Evolutionary conservation across 495 filamentous ascomycete species (phyloP).

Genomic region (Trypethelium eluteriae): DNA sequence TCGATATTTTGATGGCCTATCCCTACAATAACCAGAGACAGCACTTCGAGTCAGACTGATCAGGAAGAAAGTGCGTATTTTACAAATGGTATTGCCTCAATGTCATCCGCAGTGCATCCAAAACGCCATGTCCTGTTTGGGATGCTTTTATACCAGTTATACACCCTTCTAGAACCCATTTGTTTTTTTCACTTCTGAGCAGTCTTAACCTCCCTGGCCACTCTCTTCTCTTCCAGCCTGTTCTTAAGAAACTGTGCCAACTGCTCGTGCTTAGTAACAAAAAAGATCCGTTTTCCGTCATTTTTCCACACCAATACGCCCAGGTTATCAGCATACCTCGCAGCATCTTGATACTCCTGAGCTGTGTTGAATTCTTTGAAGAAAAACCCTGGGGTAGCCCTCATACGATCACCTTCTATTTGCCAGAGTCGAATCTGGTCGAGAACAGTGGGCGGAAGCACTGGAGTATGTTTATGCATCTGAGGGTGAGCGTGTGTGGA

Average conservation of each 20-base stretch:
- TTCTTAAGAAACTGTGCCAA: constrained; percentile 70
- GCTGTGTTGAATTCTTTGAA: constrained; percentile 78
- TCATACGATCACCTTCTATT: constrained; percentile 89
- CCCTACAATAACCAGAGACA: not conserved
- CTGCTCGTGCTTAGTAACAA: constrained; percentile 79
- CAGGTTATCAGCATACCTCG: constrained; percentile 77
- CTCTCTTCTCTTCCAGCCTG: constrained; percentile 34
- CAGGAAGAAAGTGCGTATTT: not conserved
- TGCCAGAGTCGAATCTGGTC: constrained; percentile 98
- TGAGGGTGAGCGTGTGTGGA: constrained; percentile 86
- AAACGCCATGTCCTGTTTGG: not conserved
- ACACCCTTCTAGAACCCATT: not conserved
- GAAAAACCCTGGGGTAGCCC: constrained; percentile 68
- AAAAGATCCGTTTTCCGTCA: constrained; percentile 70
- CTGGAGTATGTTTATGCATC: constrained; percentile 61
- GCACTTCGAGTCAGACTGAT: too few relatives aligned
- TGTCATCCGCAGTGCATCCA: not conserved
- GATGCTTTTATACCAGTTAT: not conserved
- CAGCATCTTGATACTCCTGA: constrained; percentile 68
- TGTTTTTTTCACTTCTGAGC: not conserved
- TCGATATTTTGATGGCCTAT: not conserved
- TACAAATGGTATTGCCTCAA: not conserved
- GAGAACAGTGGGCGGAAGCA: constrained; percentile 88
- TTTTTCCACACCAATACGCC: constrained; percentile 87
- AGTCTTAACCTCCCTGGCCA: not conserved